These are phyloP conservation scores for Fusarium concolor DNA, from an alignment of 2,329 filamentous ascomycete species.

Conservation along the genomic window DNA sequence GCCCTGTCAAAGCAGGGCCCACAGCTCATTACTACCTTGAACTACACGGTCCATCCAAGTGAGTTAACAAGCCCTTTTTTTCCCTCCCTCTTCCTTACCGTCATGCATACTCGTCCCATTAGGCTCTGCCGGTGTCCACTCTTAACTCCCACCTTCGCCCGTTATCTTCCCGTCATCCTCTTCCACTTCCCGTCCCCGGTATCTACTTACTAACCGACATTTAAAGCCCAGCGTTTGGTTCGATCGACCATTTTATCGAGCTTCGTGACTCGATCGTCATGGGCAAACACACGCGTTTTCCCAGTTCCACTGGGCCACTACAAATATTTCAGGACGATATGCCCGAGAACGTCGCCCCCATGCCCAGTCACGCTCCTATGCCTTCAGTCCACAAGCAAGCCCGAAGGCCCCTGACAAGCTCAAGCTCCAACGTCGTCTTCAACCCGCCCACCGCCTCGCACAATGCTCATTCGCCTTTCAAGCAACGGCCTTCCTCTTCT, in stretches of 20 bases:
- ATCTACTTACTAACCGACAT: conserved; percentile 36
- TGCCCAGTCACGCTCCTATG: conserved; percentile 69
- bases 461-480: conserved; percentile 75
- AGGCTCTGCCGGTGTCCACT: conserved; percentile 41
- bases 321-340: conserved; percentile 66
- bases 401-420: conserved; percentile 60
- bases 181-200: conserved; percentile 36
- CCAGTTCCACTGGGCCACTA: conserved; percentile 60
- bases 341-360: conserved; percentile 58
- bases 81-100: conserved; percentile 37
- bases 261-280: conserved; percentile 57
- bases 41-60: conserved; percentile 44
- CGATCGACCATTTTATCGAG: conserved; percentile 20
- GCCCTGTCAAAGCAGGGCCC: conserved; percentile 45
- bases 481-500: conserved; percentile 70
- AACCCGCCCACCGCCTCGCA: conserved; percentile 68
- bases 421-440: conserved; percentile 73
- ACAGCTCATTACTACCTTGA: conserved; percentile 42
- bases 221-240: conserved; percentile 29
- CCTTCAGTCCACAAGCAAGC: conserved; percentile 61
- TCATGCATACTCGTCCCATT: conserved; percentile 45
- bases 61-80: conserved; percentile 39
- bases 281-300: conserved; percentile 64
- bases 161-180: conserved; percentile 37
- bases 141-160: conserved; percentile 40